Evolutionary conservation across 192 early-diverging fungal species (phyloP).

Genomic region (Coemansia sp.): DNA sequence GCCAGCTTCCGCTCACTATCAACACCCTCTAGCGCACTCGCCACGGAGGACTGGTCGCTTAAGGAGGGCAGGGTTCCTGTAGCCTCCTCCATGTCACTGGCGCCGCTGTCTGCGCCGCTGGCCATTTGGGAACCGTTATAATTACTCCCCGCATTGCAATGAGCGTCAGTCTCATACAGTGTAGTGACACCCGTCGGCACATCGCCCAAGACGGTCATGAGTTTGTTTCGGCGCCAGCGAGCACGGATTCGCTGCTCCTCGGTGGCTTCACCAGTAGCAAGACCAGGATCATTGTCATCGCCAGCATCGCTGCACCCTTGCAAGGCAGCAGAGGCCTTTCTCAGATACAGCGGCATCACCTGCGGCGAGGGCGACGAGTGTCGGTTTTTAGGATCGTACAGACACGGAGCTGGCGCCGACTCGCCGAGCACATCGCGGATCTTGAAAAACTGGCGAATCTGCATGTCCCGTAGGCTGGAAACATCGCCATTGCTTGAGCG

Average conservation of each 20-base stretch:
- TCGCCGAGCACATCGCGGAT: conserved; percentile 36
- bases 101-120: no score
- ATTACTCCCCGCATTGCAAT: no score
- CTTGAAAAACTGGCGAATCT: conserved; percentile 30
- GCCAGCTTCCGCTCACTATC: no score
- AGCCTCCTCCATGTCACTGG: no score
- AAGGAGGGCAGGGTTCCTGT: no score
- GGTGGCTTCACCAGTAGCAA: background rate
- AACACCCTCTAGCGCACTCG: no score
- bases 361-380: background rate
- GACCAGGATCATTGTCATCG: no score
- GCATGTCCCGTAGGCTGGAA: conserved; percentile 1
- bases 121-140: no score
- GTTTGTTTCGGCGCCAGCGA: conserved; percentile 37
- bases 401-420: conserved; percentile 13
- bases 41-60: no score
- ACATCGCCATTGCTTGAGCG: background rate
- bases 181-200: conserved; percentile 20
- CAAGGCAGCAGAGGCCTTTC: background rate
- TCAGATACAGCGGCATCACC: background rate
- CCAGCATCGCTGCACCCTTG: no score
- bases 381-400: background rate
- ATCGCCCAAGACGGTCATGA: conserved; percentile 29
- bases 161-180: conserved; percentile 3
- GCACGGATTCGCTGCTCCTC: conserved; percentile 27